phyloP scores from a whole-genome alignment of 495 filamentous ascomycete genomes.

The Pyrenula massariospora region DNA sequence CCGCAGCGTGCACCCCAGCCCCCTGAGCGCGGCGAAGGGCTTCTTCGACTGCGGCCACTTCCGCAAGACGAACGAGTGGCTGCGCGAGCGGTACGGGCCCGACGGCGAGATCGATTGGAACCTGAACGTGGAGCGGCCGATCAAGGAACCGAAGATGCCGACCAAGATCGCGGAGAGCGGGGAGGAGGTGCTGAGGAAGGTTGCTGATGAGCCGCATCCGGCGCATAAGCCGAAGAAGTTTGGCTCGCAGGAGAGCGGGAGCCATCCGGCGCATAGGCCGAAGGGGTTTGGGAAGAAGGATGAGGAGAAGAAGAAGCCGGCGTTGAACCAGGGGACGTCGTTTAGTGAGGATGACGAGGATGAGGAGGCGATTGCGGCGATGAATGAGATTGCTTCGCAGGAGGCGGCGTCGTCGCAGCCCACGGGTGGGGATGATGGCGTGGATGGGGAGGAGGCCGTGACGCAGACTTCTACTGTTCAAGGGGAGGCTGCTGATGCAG shows the following conservation, averaged over 20 bases:
- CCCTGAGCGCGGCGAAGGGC: slow-evolving; percentile 65
- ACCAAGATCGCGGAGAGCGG: background rate
- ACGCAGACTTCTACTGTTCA: background rate
- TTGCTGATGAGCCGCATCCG: background rate
- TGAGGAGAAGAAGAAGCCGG: background rate
- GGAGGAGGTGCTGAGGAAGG: background rate
- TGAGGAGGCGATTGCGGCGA: background rate
- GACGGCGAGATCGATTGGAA: slow-evolving; percentile 81
- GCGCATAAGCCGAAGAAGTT: background rate
- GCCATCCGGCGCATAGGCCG: background rate
- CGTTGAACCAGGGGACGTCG: too few species aligned
- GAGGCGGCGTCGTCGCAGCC: background rate
- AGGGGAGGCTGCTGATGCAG: background rate
- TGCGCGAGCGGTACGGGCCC: slow-evolving; percentile 61
- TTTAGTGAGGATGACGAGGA: background rate
- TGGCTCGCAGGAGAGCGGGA: background rate
- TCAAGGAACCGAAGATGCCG: background rate
- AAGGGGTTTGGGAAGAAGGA: background rate
- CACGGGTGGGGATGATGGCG: background rate
- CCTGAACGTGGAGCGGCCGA: slow-evolving; percentile 33
- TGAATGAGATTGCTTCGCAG: background rate
- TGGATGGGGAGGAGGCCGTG: background rate
- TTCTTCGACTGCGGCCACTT: slow-evolving; percentile 88
- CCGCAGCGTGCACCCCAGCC: slow-evolving; percentile 82
- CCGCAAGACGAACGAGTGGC: slow-evolving; percentile 80